A percentile compares a stretch with the other conserved stretches of the same genome.
Conservation (phyloP, 345 rosid genomes). For the Boechera stricta region DNA sequence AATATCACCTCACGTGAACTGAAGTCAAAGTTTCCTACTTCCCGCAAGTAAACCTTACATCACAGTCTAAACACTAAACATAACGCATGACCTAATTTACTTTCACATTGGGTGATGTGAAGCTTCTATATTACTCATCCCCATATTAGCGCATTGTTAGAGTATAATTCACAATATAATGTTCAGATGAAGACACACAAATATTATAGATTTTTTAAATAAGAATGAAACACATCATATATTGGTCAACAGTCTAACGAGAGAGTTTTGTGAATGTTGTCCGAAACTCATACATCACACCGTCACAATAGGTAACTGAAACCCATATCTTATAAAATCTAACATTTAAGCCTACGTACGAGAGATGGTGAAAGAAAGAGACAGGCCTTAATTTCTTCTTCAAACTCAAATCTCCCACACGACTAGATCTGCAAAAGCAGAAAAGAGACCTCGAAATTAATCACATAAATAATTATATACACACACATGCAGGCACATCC, state of each 20-base stretch:
- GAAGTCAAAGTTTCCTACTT: slow-evolving; percentile 40
- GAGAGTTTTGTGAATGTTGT: slow-evolving; percentile 32
- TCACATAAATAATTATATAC: not conserved
- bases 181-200: slow-evolving; percentile 28
- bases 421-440: slow-evolving; percentile 48
- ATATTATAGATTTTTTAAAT: slow-evolving; percentile 17
- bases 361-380: slow-evolving; percentile 36
- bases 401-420: slow-evolving; percentile 36
- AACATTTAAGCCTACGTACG: slow-evolving; percentile 39
- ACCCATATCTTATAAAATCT: slow-evolving; percentile 22
- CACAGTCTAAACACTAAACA: slow-evolving; percentile 42
- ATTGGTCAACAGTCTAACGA: slow-evolving; percentile 17
- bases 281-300: slow-evolving; percentile 41
- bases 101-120: slow-evolving; percentile 37
- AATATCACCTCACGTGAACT: slow-evolving; percentile 37
- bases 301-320: slow-evolving; percentile 36
- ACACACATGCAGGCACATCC: slow-evolving; percentile 45
- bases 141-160: not conserved
- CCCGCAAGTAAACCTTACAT: slow-evolving; percentile 44
- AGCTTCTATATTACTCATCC: slow-evolving; percentile 39
- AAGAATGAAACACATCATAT: slow-evolving; percentile 27
- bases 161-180: not conserved
- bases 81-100: slow-evolving; percentile 45
- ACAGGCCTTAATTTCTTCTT: slow-evolving; percentile 31
- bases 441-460: slow-evolving; percentile 33